Base-by-base conservation (phyloP, 345 rosid species). In the Syzygium aromaticum region DNA sequence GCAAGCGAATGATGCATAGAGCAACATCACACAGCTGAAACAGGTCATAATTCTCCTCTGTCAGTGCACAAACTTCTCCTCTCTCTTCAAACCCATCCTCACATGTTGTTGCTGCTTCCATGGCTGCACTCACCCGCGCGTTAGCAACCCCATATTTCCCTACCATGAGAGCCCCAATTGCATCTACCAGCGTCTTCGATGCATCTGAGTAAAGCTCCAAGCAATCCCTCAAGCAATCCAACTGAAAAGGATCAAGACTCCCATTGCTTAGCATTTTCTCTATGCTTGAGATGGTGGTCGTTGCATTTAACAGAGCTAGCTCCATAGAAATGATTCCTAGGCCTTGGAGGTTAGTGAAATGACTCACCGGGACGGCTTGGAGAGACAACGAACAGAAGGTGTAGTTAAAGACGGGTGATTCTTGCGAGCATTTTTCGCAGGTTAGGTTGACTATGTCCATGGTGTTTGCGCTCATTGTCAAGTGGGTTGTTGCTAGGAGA, bases 291-390 rank as follows among this genome's bases (percentile, higher is more conserved):
- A 92, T 30, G 3, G 94, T 90, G 87, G 73, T 88, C 23, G 94
- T 93, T 11, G 94, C 95, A 63, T 95, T 93, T 86, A 92, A 90
- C 19, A 94, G 88, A 38, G 95, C 95, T 40, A 93, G 92, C 78
- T 93, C 95, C 93, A 94, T 91, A 51, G 94, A 91, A 61, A 92
- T 85, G 30, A 95, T 54, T 10, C 87, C 94, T 27, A 94, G 91
- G 67, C 94, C 94, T 73, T 92, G 89, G n/a, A 93, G 90, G 89
- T 93, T 91, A n/a, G 93, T 89, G 57, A 88, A 87, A 25, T 85
- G 92, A 90, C 93, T 87, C 40, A 90, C 89, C 0, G 96, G 97
- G 52, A 94, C 73, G 21, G 87, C 88, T 85, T 89, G 87, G 8
- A 95, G 94, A 84, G 97, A 91, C 3, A 77, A 88, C 13, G 14